Evolutionary conservation across 495 filamentous ascomycete species (phyloP).

Genomic region (Chaetomidium leptoderma): DNA sequence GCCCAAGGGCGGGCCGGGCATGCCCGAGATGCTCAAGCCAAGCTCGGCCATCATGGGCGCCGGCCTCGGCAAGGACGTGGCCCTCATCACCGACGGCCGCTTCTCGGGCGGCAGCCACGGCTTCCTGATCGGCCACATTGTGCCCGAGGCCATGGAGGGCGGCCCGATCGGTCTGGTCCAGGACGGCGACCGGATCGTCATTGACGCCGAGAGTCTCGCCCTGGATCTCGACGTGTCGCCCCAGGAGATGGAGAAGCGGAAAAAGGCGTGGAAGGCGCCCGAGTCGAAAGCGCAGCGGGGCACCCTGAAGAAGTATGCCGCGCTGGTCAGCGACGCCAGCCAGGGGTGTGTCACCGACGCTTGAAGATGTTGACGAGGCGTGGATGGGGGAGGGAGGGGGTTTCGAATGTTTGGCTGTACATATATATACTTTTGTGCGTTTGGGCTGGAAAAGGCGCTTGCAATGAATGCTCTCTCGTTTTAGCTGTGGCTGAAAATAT

Average conservation of each 20-base stretch:
- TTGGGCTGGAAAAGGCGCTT: constrained; percentile 13
- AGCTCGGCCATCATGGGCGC: constrained; percentile 80
- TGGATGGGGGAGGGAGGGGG: not conserved
- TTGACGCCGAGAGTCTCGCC: constrained; percentile 64
- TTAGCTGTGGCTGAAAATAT: constrained; percentile 7
- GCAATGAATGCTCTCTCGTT: not conserved
- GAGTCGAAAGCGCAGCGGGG: constrained; percentile 64
- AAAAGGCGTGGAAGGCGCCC: constrained; percentile 63
- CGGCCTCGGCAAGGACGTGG: constrained; percentile 76
- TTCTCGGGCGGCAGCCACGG: constrained; percentile 76
- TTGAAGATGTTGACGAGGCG: constrained; percentile 7
- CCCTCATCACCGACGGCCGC: constrained; percentile 72
- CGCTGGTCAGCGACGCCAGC: constrained; percentile 67
- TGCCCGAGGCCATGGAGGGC: constrained; percentile 65
- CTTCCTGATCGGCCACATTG: constrained; percentile 74
- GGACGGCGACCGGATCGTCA: constrained; percentile 65
- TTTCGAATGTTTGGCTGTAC: constrained; percentile 9
- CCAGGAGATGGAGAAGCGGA: constrained; percentile 61
- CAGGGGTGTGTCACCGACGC: constrained; percentile 75
- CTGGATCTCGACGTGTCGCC: constrained; percentile 58
- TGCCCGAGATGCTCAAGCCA: constrained; percentile 88
- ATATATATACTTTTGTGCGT: constrained; percentile 14
- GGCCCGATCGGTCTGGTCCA: constrained; percentile 64
- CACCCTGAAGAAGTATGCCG: constrained; percentile 73
- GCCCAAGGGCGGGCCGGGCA: constrained; percentile 73